These are phyloP conservation scores for Magnolia officinalis DNA, from an alignment of 164 flowering plant genomes.

Conservation along the genomic window DNA sequence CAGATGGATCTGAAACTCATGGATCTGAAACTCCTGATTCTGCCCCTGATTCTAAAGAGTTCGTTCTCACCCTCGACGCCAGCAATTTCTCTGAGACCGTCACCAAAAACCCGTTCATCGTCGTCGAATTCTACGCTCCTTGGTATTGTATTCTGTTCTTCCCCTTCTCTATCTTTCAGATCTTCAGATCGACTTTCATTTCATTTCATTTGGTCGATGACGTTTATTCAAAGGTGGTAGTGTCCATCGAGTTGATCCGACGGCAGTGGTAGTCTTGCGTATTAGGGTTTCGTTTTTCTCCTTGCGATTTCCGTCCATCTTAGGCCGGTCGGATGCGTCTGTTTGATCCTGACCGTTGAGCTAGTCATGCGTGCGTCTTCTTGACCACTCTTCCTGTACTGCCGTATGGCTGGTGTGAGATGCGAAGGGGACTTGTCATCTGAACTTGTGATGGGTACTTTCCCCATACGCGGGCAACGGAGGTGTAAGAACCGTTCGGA, in stretches of 20 bases:
- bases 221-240: background rate
- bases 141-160: conserved; percentile 41
- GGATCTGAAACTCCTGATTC: background rate
- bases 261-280: background rate
- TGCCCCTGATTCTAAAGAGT: conserved; percentile 31
- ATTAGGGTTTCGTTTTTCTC: too few species aligned
- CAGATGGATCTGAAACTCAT: background rate
- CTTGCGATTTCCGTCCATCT: background rate
- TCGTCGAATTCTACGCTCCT: conserved; percentile 95
- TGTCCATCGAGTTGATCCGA: background rate
- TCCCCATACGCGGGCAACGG: too few species aligned
- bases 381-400: background rate
- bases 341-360: background rate
- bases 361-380: background rate
- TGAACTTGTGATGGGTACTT: too few species aligned
- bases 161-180: background rate
- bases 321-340: background rate
- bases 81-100: conserved; percentile 70
- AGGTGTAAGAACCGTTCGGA: too few species aligned
- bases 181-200: background rate
- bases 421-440: too few species aligned
- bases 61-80: conserved; percentile 68
- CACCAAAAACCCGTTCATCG: conserved; percentile 62
- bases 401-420: too few species aligned
- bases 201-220: background rate